Evolutionary conservation across 768 basidiomycete species (phyloP).

Genomic region (Agrocybe praecox): DNA sequence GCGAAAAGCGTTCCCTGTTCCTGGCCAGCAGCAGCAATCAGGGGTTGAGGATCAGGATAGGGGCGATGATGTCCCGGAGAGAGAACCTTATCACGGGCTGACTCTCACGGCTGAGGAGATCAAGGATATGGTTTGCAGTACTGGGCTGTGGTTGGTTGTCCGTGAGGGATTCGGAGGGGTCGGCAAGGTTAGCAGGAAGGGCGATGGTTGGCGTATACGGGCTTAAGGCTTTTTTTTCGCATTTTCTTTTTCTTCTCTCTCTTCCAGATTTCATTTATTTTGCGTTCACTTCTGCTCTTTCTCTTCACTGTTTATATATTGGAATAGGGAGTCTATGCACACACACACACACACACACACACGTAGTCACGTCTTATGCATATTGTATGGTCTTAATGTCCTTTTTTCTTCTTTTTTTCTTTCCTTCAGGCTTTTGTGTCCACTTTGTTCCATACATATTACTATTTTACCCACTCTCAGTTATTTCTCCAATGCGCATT

Average conservation of each 20-base stretch:
- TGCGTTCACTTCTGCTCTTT: background rate
- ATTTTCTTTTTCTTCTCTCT: background rate
- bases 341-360: too few species aligned
- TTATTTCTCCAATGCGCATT: too few species aligned
- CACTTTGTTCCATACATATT: background rate
- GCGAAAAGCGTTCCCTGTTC: slow-evolving; percentile 36
- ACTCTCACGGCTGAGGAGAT: slow-evolving; percentile 87
- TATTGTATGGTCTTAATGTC: background rate
- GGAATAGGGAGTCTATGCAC: background rate
- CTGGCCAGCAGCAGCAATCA: background rate
- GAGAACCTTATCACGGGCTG: slow-evolving; percentile 43
- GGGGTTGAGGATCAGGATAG: slow-evolving; percentile 6
- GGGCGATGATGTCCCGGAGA: slow-evolving; percentile 2
- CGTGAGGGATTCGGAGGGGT: slow-evolving; percentile 92
- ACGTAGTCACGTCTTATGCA: too few species aligned
- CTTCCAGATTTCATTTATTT: background rate
- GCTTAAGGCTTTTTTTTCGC: slow-evolving; percentile 34
- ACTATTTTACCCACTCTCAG: background rate
- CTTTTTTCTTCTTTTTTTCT: background rate
- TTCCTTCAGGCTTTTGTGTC: too few species aligned
- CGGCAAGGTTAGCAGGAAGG: slow-evolving; percentile 76
- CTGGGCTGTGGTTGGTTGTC: slow-evolving; percentile 89
- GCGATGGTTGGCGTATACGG: slow-evolving; percentile 78
- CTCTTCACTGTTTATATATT: background rate
- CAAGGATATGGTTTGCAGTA: slow-evolving; percentile 89